Evolutionary conservation across 176 grass and related monocot genomes (phyloP).

Genomic region (Poa pratensis): DNA sequence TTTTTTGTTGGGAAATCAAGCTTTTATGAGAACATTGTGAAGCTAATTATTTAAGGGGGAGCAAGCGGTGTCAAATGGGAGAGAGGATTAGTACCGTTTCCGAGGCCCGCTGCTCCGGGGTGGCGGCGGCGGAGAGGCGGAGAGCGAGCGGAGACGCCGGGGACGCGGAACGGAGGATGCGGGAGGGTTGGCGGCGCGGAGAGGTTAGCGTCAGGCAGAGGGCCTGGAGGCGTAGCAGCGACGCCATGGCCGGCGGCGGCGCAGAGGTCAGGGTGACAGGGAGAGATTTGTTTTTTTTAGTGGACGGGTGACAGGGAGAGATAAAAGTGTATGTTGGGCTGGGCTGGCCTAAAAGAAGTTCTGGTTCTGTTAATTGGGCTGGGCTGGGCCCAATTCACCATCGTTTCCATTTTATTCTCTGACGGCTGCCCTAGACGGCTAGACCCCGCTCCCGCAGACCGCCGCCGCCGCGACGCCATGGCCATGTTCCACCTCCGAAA

Average conservation of each 20-base stretch:
- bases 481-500: background rate
- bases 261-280: background rate
- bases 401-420: no score
- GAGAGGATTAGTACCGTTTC: conserved; percentile 42
- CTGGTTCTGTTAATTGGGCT: no score
- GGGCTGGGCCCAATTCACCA: no score
- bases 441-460: background rate
- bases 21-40: background rate
- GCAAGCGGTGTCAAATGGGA: background rate
- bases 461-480: conserved; percentile 6
- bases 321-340: background rate
- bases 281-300: background rate
- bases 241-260: conserved; percentile 46
- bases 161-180: background rate
- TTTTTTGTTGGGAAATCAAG: conserved; percentile 4
- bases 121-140: conserved; percentile 32
- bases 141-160: background rate
- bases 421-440: no score
- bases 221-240: conserved; percentile 49
- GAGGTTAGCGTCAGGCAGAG: conserved; percentile 7
- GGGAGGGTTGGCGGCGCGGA: background rate
- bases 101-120: conserved; percentile 24
- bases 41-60: background rate
- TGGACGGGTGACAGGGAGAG: no score
- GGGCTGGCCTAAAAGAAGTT: no score